Conservation (phyloP, 805 yeast species). For the Ogataea henricii region DNA sequence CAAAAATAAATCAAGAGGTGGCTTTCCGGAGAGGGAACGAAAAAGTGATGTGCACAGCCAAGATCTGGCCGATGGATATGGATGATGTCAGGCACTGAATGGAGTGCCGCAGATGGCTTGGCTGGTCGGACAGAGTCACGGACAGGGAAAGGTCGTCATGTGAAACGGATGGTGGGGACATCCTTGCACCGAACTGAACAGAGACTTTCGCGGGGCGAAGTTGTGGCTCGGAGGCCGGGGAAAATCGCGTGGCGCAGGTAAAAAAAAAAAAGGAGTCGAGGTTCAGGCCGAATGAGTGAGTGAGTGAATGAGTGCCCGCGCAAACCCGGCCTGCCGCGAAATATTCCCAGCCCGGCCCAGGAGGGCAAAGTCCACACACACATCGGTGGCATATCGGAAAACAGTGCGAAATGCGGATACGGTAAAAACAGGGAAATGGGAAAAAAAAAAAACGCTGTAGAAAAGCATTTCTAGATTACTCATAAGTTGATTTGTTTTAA, state of each 20-base stretch:
- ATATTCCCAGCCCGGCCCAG: not conserved
- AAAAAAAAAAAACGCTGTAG: slow-evolving; percentile 1
- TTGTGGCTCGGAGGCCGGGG: slow-evolving; percentile 7
- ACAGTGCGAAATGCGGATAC: slow-evolving; percentile 5
- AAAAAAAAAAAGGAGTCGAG: no score
- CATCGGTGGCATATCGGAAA: slow-evolving; percentile 8
- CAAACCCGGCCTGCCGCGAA: slow-evolving; percentile 4
- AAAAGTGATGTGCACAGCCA: slow-evolving; percentile 6
- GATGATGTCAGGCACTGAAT: not conserved
- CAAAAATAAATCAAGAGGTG: no score
- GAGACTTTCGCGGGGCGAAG: slow-evolving; percentile 4
- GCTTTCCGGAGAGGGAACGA: no score
- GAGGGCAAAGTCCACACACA: not conserved
- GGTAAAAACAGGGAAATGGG: slow-evolving; percentile 2
- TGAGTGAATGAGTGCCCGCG: not conserved
- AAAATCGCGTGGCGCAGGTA: not conserved
- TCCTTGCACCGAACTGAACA: not conserved
- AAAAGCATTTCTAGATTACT: not conserved
- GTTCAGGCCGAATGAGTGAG: no score
- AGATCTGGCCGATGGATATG: not conserved
- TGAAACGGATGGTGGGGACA: no score
- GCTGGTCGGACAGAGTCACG: no score
- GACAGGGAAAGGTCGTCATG: no score
- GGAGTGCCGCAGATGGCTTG: no score
- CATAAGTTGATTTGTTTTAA: not conserved